These are phyloP conservation scores for Discostella stelligera DNA, from an alignment of 352 stramenopile genomes.

Conservation along the genomic window DNA sequence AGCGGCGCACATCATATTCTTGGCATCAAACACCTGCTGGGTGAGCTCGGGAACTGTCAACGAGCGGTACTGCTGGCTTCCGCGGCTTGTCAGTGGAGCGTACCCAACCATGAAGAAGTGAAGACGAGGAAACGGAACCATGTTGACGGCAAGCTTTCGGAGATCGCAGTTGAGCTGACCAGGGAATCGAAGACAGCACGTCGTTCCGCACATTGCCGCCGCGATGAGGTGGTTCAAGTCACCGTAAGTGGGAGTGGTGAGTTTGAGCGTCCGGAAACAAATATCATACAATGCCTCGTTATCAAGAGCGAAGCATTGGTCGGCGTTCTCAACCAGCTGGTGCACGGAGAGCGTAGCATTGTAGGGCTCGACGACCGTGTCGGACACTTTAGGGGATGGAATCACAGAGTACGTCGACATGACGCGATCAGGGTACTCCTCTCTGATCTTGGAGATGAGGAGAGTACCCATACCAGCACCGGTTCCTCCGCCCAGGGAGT, in stretches of 20 bases:
- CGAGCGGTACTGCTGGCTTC: constrained; percentile 95
- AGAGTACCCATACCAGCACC: constrained; percentile 98
- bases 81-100: constrained; percentile 92
- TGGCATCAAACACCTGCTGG: constrained; percentile 98
- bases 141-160: constrained; percentile 97
- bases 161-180: constrained; percentile 99
- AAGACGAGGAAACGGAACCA: constrained; percentile 98
- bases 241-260: constrained; percentile 97
- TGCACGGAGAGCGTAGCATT: constrained; percentile 99
- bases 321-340: constrained; percentile 99
- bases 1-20: constrained; percentile 99
- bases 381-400: constrained; percentile 95
- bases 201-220: constrained; percentile 97
- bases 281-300: constrained; percentile 99
- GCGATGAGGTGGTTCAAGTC: constrained; percentile 98
- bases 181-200: constrained; percentile 97
- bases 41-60: constrained; percentile 98
- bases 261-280: constrained; percentile 99
- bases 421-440: constrained; percentile 98
- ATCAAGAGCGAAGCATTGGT: constrained; percentile 99
- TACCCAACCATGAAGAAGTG: constrained; percentile 99
- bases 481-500: constrained; percentile 98
- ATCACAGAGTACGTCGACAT: constrained; percentile 99
- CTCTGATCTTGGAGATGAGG: constrained; percentile 98
- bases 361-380: constrained; percentile 99